A percentile compares a stretch with the other conserved stretches of the same genome.
Conservation (phyloP, 208 protist genomes). For the Leishmania tropica region DNA sequence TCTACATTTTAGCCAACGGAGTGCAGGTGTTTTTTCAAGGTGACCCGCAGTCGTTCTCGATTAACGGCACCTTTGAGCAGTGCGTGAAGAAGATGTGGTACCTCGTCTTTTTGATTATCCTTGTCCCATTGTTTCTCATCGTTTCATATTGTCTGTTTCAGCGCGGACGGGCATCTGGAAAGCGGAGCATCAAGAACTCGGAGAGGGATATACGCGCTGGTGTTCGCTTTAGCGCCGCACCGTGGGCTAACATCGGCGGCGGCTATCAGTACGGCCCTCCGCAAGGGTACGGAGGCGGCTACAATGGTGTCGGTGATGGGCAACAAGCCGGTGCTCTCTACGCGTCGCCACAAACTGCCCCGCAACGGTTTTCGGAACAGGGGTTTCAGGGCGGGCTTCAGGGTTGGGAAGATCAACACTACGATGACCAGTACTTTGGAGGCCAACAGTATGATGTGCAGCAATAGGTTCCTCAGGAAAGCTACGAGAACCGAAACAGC, state of each 20-base stretch:
- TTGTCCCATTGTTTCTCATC: constrained; percentile 67
- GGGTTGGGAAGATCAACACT: constrained; percentile 8
- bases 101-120: constrained; percentile 80
- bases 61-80: constrained; percentile 33
- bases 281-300: constrained; percentile 15
- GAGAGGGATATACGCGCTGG: constrained; percentile 80
- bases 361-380: constrained; percentile 5
- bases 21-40: constrained; percentile 51
- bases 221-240: constrained; percentile 29
- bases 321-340: neutral
- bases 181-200: constrained; percentile 37
- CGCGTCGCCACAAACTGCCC: neutral
- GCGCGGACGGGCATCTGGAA: constrained; percentile 52
- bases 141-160: constrained; percentile 51
- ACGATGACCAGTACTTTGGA: neutral
- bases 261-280: constrained; percentile 18
- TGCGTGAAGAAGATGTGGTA: constrained; percentile 82
- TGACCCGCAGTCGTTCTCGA: constrained; percentile 15
- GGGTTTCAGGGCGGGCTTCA: neutral
- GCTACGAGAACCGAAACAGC: constrained; percentile 1
- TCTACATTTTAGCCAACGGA: constrained; percentile 40
- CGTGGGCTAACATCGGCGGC: constrained; percentile 18
- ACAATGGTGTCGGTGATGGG: neutral
- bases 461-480: neutral
- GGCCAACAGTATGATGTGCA: neutral